These are phyloP conservation scores for Saccharomycopsis hybrid DNA, from an alignment of 1,139 yeast species.

Conservation along the genomic window DNA sequence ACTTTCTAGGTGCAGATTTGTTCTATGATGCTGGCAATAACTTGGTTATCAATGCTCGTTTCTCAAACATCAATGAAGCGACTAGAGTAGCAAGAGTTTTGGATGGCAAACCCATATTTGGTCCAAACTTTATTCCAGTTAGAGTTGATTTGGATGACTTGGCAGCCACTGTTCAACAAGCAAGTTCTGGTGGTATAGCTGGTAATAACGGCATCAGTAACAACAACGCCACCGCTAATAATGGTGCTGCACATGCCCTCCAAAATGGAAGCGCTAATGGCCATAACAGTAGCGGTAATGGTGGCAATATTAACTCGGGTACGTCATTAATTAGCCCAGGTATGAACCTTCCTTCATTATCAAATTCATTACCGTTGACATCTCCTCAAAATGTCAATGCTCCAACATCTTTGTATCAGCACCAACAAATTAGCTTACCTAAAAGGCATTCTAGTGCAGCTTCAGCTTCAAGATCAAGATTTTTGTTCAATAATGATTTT, in stretches of 20 bases:
- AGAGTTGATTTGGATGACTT: slow-evolving; percentile 39
- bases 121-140: slow-evolving; percentile 47
- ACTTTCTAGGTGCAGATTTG: slow-evolving; percentile 61
- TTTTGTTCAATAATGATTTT: slow-evolving; percentile 64
- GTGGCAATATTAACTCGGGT: slow-evolving; percentile 9
- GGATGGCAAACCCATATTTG: slow-evolving; percentile 50
- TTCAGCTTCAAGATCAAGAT: slow-evolving; percentile 60
- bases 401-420: slow-evolving; percentile 21
- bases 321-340: slow-evolving; percentile 5
- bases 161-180: slow-evolving; percentile 23
- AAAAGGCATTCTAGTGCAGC: slow-evolving; percentile 28
- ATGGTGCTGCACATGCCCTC: background rate
- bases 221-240: background rate
- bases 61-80: slow-evolving; percentile 23
- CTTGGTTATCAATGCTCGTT: slow-evolving; percentile 22
- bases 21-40: slow-evolving; percentile 31
- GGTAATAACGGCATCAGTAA: slow-evolving; percentile 20
- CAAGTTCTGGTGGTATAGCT: slow-evolving; percentile 22
- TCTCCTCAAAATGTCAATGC: slow-evolving; percentile 20
- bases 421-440: slow-evolving; percentile 22
- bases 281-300: slow-evolving; percentile 13
- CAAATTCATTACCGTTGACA: slow-evolving; percentile 13
- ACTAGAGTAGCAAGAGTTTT: slow-evolving; percentile 29
- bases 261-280: slow-evolving; percentile 10
- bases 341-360: background rate